These are phyloP conservation scores for Phlyctochytrium arcticum DNA, from an alignment of 192 early-diverging fungal genomes.

Conservation along the genomic window DNA sequence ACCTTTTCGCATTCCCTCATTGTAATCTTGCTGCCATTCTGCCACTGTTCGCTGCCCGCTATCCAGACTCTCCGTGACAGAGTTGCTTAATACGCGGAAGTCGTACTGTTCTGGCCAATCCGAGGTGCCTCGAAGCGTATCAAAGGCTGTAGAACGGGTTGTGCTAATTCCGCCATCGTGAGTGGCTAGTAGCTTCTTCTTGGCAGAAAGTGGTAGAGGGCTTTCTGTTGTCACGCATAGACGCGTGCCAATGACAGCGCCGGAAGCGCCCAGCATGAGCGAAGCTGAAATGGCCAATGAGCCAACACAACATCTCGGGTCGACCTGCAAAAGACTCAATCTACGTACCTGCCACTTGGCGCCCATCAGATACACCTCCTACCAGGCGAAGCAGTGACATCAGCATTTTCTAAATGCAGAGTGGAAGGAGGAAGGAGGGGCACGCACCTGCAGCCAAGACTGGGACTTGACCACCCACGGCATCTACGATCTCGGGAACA, in stretches of 20 bases:
- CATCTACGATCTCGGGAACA: background rate
- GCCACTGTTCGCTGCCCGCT: background rate
- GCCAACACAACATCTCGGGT: background rate
- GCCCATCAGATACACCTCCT: background rate
- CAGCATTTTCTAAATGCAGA: too few relatives aligned
- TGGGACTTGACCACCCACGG: background rate
- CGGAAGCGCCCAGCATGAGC: conserved; percentile 33
- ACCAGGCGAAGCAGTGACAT: too few relatives aligned
- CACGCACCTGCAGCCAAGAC: background rate
- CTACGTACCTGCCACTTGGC: background rate
- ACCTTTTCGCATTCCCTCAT: background rate
- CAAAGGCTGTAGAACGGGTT: conserved; percentile 40
- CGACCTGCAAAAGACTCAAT: background rate
- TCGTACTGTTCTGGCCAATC: conserved; percentile 27
- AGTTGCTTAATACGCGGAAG: background rate
- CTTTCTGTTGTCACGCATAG: conserved; percentile 21
- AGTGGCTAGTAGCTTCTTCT: conserved; percentile 27
- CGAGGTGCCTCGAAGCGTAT: conserved; percentile 31
- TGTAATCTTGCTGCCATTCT: background rate
- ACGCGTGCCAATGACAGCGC: conserved; percentile 44
- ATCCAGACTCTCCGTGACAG: background rate
- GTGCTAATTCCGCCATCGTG: conserved; percentile 37
- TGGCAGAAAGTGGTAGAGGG: conserved; percentile 18
- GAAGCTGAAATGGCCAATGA: conserved; percentile 15
- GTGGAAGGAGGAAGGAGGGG: too few relatives aligned